Percentiles rank a stretch among this genome's conserved stretches.
These are phyloP conservation scores for Angomonas ambiguus DNA, from an alignment of 208 protist genomes.

Conservation along the genomic window DNA sequence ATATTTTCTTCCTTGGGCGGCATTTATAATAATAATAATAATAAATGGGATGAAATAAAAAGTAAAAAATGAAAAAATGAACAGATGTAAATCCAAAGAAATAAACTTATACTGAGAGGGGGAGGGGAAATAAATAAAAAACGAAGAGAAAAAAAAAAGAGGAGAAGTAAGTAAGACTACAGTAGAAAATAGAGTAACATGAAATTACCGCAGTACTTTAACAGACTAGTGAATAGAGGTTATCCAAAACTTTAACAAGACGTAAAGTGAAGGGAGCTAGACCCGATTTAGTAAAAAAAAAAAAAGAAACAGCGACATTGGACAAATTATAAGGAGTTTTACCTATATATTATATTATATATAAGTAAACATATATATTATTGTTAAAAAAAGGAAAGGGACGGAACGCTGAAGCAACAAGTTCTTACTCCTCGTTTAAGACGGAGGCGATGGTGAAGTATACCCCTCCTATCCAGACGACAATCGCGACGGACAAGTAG, in stretches of 20 bases:
- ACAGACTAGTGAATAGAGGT: too few species aligned
- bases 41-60: conserved; percentile 6
- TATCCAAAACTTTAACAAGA: neutral
- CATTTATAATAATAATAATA: neutral
- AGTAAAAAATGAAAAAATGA: conserved; percentile 16
- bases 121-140: conserved; percentile 1
- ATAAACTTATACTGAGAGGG: conserved; percentile 11
- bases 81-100: conserved; percentile 8
- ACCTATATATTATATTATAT: too few species aligned
- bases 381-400: neutral
- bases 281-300: neutral
- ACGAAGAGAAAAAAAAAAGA: conserved; percentile 13
- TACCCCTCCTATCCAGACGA: conserved; percentile 50
- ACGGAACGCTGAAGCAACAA: neutral
- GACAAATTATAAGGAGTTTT: neutral
- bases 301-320: neutral
- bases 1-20: conserved; percentile 15
- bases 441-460: conserved; percentile 37
- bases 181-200: too few species aligned
- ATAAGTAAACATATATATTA: conserved; percentile 7
- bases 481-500: conserved; percentile 46
- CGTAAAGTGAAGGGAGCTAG: neutral
- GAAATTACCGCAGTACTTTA: too few species aligned
- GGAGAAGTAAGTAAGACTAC: too few species aligned
- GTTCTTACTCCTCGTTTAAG: neutral